These are phyloP conservation scores for Malassezia brasiliensis DNA, from an alignment of 1,284 basidiomycete species.

Conservation along the genomic window DNA sequence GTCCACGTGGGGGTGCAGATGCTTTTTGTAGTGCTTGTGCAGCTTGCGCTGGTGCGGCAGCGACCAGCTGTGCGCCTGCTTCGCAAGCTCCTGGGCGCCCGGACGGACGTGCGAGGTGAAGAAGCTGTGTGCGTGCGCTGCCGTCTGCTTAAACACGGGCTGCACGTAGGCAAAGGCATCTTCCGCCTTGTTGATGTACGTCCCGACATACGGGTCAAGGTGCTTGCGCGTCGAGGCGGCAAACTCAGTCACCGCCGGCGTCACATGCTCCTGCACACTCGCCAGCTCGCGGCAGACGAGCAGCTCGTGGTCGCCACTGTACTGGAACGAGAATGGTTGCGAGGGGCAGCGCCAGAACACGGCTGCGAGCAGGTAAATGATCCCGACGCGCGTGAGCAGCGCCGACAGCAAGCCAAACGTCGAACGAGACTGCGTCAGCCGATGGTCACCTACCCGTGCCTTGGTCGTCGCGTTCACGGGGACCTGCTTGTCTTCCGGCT, in stretches of 20 bases:
- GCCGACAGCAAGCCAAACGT: not conserved
- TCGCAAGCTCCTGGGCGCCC: conserved; percentile 25
- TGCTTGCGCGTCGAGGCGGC: conserved; percentile 19
- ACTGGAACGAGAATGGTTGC: conserved; percentile 35
- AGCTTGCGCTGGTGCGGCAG: conserved; percentile 33
- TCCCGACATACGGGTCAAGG: conserved; percentile 29
- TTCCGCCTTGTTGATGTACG: conserved; percentile 13
- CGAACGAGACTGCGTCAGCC: not conserved
- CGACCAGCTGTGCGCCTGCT: conserved; percentile 24
- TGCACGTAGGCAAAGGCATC: conserved; percentile 22
- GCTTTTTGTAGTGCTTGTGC: conserved; percentile 31
- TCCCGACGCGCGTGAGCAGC: conserved; percentile 2
- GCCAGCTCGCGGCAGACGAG: conserved; percentile 38
- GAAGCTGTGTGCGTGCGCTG: conserved; percentile 24
- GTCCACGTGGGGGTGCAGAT: conserved; percentile 38
- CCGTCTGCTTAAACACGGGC: conserved; percentile 25
- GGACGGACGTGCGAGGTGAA: conserved; percentile 40
- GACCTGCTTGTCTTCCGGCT: conserved; percentile 3
- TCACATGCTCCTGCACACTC: conserved; percentile 29
- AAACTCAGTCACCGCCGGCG: conserved; percentile 29
- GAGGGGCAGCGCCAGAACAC: conserved; percentile 40
- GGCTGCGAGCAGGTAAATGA: conserved; percentile 20
- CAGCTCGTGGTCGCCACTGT: conserved; percentile 28
- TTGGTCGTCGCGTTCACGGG: not conserved
- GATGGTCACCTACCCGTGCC: not conserved